phyloP scores from a whole-genome alignment of 2,329 filamentous ascomycete species.

The Epicoccum nigrum region DNA sequence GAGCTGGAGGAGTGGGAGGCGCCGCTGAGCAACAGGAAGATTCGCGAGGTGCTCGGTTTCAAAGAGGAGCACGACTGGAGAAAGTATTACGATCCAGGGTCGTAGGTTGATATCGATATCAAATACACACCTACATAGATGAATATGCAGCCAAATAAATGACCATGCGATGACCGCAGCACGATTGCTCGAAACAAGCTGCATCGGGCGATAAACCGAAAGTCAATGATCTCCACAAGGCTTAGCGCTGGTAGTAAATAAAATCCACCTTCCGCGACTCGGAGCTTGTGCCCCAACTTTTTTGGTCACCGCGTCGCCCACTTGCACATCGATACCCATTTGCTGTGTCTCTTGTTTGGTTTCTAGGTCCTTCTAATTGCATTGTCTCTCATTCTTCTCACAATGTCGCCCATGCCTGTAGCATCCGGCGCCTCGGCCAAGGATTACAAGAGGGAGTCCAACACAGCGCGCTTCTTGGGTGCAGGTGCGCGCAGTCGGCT shows the following conservation, averaged over 20 bases:
- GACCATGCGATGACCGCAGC: not conserved
- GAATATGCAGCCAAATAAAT: not conserved
- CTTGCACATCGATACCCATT: slow-evolving; percentile 13
- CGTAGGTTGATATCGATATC: not conserved
- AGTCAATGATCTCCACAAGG: not conserved
- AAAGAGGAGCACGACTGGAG: slow-evolving; percentile 65
- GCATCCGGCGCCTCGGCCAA: slow-evolving; percentile 55
- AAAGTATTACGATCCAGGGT: slow-evolving; percentile 44
- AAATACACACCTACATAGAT: too few species aligned
- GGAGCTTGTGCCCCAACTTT: slow-evolving; percentile 4
- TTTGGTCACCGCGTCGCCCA: slow-evolving; percentile 10
- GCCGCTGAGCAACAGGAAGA: slow-evolving; percentile 66
- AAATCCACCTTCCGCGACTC: too few species aligned
- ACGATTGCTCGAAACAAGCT: not conserved
- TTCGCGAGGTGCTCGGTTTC: slow-evolving; percentile 64
- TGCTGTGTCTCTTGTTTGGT: slow-evolving; percentile 15
- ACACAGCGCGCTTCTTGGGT: slow-evolving; percentile 83
- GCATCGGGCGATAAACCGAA: not conserved
- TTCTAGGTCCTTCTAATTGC: slow-evolving; percentile 6
- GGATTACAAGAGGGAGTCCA: slow-evolving; percentile 83
- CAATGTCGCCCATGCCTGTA: slow-evolving; percentile 18
- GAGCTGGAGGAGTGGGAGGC: slow-evolving; percentile 65
- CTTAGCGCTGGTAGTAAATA: too few species aligned
- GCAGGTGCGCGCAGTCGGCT: slow-evolving; percentile 69
- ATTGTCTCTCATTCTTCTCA: slow-evolving; percentile 7